Evolutionary conservation across 129 eudicot species (phyloP), one percentile per base, ranked within the genome.

Genomic region (Lactuca saligna): DNA sequence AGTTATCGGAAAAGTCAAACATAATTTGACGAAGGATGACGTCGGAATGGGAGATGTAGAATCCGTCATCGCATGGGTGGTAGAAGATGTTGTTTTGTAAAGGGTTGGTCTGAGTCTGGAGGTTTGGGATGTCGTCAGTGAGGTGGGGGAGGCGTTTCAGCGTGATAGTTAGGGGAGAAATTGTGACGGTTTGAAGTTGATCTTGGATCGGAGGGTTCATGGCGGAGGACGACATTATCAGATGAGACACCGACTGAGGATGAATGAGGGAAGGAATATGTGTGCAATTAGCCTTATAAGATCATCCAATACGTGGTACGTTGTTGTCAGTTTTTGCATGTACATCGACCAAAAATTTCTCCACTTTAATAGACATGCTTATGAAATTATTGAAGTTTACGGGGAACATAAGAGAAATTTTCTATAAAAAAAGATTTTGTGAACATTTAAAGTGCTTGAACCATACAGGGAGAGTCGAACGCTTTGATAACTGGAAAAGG

Each of bases 41-140:
- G 70, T 89, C 96, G 2, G 79, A 72, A 5, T 73, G 70, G 41
- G 87, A 54, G 61, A 88, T 68, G 85, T 85, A 88, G 86, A 88
- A 88, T 10, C 80, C 87, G 4, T 59, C 63, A 3, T 38, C 11
- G 41, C 69, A 14, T 5, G 84, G 89, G 77, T 79, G 96, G 78
- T 78, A 89, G 67, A 75, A 86, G 0, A 57, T 69, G 79, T 73
- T 83, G 69, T 5, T 25, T 31, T 83, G 86, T 5, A 89, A 59
- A 20, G 96, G 93, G 74, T 81, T 88, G 16, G 83, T 66, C 78
- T 42, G 41, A 55, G 73, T 58, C 4, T 48, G 75, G 71, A 77
- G 79, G 69, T 66, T 10, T 7, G 77, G 79, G 65, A 73, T 55
- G 83, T 82, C 69, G 61, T 85, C 85, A 0, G 70, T 56, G 34